Evolutionary conservation across 1,139 yeast species (phyloP).

Genomic region (Taphrina sp.): DNA sequence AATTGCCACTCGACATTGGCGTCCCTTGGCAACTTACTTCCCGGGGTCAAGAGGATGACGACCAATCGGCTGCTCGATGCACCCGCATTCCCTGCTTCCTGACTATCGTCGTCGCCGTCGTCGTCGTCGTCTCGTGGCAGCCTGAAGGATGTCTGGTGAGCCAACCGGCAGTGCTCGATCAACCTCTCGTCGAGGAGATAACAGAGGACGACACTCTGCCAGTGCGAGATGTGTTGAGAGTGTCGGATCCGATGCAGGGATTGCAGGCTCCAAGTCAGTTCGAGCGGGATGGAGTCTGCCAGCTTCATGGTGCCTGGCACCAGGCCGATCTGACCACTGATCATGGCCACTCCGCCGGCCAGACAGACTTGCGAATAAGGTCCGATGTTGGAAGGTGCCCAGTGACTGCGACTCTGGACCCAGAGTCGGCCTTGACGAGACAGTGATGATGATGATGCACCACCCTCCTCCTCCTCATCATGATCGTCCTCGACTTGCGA

Average conservation of each 20-base stretch:
- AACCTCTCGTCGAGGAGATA: slow-evolving; percentile 3
- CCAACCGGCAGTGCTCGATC: not conserved
- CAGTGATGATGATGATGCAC: too few species aligned
- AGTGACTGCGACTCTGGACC: slow-evolving; percentile 84
- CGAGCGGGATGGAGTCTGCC: slow-evolving; percentile 24
- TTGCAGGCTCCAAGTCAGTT: slow-evolving; percentile 25
- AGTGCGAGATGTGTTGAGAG: not conserved
- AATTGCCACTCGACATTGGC: slow-evolving; percentile 31
- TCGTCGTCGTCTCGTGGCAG: too few species aligned
- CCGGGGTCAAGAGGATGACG: slow-evolving; percentile 6
- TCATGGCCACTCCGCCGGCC: slow-evolving; percentile 53
- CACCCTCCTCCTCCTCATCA: slow-evolving; percentile 26
- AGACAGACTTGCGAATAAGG: slow-evolving; percentile 87
- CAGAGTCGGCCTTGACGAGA: slow-evolving; percentile 68
- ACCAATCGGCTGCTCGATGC: not conserved
- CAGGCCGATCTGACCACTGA: slow-evolving; percentile 93
- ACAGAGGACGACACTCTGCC: slow-evolving; percentile 13
- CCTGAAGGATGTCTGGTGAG: too few species aligned
- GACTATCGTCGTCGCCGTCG: too few species aligned
- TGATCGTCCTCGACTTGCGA: slow-evolving; percentile 51
- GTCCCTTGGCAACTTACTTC: slow-evolving; percentile 24
- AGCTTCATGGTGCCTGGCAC: slow-evolving; percentile 65
- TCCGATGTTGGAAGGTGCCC: slow-evolving; percentile 99
- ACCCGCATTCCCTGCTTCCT: not conserved
- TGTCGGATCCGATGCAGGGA: slow-evolving; percentile 2